These are phyloP conservation scores for Neurospora tetrasperma DNA, from an alignment of 495 filamentous ascomycete species.

Conservation along the genomic window DNA sequence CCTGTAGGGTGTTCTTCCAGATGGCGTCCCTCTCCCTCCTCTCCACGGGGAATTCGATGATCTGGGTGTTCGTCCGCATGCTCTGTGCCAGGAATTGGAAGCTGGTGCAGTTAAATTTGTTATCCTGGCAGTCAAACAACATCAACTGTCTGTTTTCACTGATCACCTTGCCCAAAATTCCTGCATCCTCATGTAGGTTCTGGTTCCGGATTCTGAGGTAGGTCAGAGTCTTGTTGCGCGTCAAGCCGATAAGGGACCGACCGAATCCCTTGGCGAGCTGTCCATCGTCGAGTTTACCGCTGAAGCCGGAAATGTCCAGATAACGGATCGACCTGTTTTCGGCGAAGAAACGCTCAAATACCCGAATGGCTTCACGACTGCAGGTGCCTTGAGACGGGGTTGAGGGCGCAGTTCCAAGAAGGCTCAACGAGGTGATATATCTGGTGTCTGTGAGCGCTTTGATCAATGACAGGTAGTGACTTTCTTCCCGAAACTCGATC, in stretches of 20 bases:
- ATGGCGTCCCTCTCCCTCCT: slow-evolving; percentile 11
- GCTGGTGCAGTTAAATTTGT: slow-evolving; percentile 30
- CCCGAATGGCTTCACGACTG: slow-evolving; percentile 59
- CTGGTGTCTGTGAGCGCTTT: slow-evolving; percentile 62
- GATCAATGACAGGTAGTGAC: slow-evolving; percentile 63
- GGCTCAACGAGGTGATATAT: slow-evolving; percentile 68
- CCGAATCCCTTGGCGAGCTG: slow-evolving; percentile 76
- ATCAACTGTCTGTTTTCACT: slow-evolving; percentile 16
- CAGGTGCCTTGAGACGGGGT: slow-evolving; percentile 48
- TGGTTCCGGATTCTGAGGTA: slow-evolving; percentile 64
- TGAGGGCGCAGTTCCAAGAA: slow-evolving; percentile 70
- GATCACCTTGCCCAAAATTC: slow-evolving; percentile 40
- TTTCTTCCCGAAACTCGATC: slow-evolving; percentile 72
- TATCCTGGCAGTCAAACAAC: slow-evolving; percentile 32
- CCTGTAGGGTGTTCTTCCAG: slow-evolving; percentile 15
- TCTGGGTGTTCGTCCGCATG: slow-evolving; percentile 14
- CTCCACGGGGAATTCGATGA: slow-evolving; percentile 21
- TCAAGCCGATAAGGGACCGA: slow-evolving; percentile 64
- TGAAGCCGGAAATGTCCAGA: slow-evolving; percentile 82
- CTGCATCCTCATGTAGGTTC: slow-evolving; percentile 34
- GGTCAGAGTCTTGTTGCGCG: slow-evolving; percentile 62
- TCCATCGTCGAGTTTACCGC: slow-evolving; percentile 76
- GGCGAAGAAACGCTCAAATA: slow-evolving; percentile 66
- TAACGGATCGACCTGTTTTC: slow-evolving; percentile 66
- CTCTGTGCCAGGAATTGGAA: slow-evolving; percentile 22